These are phyloP conservation scores for Populus deltoides DNA, from an alignment of 345 rosid genomes.

Conservation along the genomic window DNA sequence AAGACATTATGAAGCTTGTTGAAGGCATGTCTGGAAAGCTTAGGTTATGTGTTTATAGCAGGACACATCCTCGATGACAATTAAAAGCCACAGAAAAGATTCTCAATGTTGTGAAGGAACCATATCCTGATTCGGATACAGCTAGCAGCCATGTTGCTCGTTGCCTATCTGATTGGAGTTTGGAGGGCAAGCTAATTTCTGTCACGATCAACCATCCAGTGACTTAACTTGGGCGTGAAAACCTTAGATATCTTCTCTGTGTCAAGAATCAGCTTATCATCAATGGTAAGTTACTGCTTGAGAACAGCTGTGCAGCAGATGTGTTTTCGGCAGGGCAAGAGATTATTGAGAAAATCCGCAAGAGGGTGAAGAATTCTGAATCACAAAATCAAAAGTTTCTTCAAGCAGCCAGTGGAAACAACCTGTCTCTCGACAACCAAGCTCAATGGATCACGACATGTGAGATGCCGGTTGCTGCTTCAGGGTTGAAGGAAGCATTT, in stretches of 20 bases:
- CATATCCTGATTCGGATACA: slow-evolving; percentile 62
- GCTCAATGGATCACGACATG: slow-evolving; percentile 75
- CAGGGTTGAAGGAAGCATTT: slow-evolving; percentile 75
- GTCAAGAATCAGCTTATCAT: slow-evolving; percentile 66
- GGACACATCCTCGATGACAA: slow-evolving; percentile 72
- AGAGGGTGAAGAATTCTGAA: too few relatives aligned
- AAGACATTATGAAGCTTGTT: slow-evolving; percentile 56
- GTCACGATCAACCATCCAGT: slow-evolving; percentile 55
- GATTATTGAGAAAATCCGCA: too few relatives aligned
- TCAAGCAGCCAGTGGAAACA: slow-evolving; percentile 64
- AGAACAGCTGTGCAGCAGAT: slow-evolving; percentile 15
- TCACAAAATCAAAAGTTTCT: slow-evolving; percentile 15
- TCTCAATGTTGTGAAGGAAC: slow-evolving; percentile 85
- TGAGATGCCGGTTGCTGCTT: slow-evolving; percentile 74
- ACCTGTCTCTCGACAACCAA: slow-evolving; percentile 56
- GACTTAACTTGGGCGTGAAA: slow-evolving; percentile 52
- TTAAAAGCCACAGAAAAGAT: slow-evolving; percentile 73
- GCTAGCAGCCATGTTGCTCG: slow-evolving; percentile 74
- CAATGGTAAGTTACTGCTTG: slow-evolving; percentile 70
- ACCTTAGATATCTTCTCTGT: slow-evolving; percentile 62
- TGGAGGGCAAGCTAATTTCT: slow-evolving; percentile 77
- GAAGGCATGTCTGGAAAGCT: slow-evolving; percentile 67
- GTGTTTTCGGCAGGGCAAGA: too few relatives aligned
- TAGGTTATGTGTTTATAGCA: slow-evolving; percentile 70
- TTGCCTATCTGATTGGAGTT: slow-evolving; percentile 78